Evolutionary conservation across 2,329 filamentous ascomycete genomes (phyloP).

Genomic region (Zasmidium angulare): DNA sequence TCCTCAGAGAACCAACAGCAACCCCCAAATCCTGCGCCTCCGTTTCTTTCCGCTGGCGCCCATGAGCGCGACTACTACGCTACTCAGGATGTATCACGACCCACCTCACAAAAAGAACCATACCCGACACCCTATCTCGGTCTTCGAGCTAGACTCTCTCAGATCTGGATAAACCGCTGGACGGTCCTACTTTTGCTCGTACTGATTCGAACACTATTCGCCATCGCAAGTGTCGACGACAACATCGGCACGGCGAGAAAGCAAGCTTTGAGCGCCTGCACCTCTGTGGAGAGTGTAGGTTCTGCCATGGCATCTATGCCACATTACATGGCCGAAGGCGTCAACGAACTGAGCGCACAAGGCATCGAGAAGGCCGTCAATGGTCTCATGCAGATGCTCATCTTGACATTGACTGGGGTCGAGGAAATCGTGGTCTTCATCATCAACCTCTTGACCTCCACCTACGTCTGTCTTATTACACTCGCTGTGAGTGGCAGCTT

Average conservation of each 20-base stretch:
- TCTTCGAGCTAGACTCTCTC: conserved; percentile 82
- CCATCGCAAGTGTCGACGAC: conserved; percentile 69
- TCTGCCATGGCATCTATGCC: conserved; percentile 98
- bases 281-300: conserved; percentile 86
- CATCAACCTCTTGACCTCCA: conserved; percentile 87
- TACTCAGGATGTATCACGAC: conserved; percentile 55
- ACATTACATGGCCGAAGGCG: conserved; percentile 83
- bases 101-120: conserved; percentile 62
- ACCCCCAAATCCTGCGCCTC: conserved; percentile 55
- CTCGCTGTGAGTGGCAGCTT: conserved; percentile 78
- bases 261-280: conserved; percentile 86
- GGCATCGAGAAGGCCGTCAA: conserved; percentile 78
- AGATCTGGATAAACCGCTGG: conserved; percentile 98
- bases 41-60: conserved; percentile 60
- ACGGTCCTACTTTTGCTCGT: conserved; percentile 85
- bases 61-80: conserved; percentile 62
- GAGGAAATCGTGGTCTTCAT: conserved; percentile 87
- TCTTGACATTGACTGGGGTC: conserved; percentile 76
- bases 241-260: conserved; percentile 73
- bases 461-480: conserved; percentile 86
- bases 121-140: conserved; percentile 88
- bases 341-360: conserved; percentile 80
- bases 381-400: conserved; percentile 75
- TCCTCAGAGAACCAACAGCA: conserved; percentile 55
- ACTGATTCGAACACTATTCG: conserved; percentile 75